These are phyloP conservation scores for Acacia acuminata DNA, from an alignment of 306 rosid species.

Conservation along the genomic window DNA sequence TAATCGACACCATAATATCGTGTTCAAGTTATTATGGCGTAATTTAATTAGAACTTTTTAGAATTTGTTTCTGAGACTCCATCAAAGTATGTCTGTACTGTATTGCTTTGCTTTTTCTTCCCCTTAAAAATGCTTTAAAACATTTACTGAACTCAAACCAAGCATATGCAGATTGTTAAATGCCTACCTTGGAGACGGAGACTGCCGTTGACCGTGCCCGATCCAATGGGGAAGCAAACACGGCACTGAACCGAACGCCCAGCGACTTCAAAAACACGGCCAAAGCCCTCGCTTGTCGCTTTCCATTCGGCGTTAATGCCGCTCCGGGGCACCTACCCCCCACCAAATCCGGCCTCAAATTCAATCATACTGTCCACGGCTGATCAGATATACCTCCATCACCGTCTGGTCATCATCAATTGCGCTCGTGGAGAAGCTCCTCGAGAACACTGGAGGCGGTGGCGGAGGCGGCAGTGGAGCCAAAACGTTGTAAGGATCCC, in stretches of 20 bases:
- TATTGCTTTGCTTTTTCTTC: background rate
- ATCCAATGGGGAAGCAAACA: constrained; percentile 81
- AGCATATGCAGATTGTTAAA: background rate
- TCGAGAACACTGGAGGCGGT: constrained; percentile 49
- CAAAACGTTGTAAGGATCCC: constrained; percentile 96
- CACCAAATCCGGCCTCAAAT: constrained; percentile 74
- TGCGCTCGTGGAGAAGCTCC: constrained; percentile 60
- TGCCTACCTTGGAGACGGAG: constrained; percentile 69
- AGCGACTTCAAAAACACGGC: constrained; percentile 92
- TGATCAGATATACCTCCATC: constrained; percentile 78
- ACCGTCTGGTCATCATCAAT: constrained; percentile 62
- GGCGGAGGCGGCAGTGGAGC: constrained; percentile 33
- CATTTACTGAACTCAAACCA: background rate
- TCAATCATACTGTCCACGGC: constrained; percentile 90
- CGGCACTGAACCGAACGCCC: constrained; percentile 75
- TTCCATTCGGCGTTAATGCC: constrained; percentile 66
- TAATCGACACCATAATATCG: background rate
- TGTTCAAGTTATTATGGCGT: background rate
- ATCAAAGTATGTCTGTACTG: background rate
- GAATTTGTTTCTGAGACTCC: background rate
- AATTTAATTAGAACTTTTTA: background rate
- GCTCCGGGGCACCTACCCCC: constrained; percentile 79
- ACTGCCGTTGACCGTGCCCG: constrained; percentile 83
- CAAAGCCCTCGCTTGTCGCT: constrained; percentile 90
- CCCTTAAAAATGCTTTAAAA: background rate